phyloP scores from a whole-genome alignment of 495 filamentous ascomycete species.

The Penicillium samsonianum region DNA sequence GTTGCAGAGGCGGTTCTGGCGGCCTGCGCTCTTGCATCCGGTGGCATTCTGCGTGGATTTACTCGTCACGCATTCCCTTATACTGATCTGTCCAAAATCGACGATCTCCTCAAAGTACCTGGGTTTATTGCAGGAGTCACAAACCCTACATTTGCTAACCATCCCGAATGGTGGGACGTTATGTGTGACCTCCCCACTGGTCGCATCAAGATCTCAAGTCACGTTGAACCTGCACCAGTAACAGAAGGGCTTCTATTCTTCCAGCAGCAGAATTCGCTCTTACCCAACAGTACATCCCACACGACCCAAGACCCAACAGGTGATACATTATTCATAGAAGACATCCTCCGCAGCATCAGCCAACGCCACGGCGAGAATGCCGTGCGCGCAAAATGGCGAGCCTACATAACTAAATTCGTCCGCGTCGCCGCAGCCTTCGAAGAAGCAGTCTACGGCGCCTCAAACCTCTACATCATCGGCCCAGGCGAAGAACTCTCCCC shows the following conservation, averaged over 20 bases:
- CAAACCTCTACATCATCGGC: slow-evolving; percentile 83
- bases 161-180: slow-evolving; percentile 98
- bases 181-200: slow-evolving; percentile 92
- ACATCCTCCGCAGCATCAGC: slow-evolving; percentile 76
- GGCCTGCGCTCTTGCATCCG: slow-evolving; percentile 88
- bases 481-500: slow-evolving; percentile 49
- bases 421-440: slow-evolving; percentile 92
- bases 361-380: slow-evolving; percentile 87
- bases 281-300: slow-evolving; percentile 48
- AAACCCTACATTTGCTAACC: slow-evolving; percentile 92
- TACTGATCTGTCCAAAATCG: slow-evolving; percentile 96
- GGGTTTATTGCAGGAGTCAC: slow-evolving; percentile 98
- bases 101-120: slow-evolving; percentile 91
- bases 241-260: slow-evolving; percentile 84
- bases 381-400: slow-evolving; percentile 85
- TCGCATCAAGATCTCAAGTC: slow-evolving; percentile 87
- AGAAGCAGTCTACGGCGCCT: slow-evolving; percentile 88
- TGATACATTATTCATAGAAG: slow-evolving; percentile 85
- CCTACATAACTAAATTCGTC: slow-evolving; percentile 88
- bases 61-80: slow-evolving; percentile 98
- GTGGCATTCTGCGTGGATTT: slow-evolving; percentile 92
- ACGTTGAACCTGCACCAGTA: slow-evolving; percentile 71
- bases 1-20: slow-evolving; percentile 95
- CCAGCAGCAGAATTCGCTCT: slow-evolving; percentile 71
- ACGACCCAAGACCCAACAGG: slow-evolving; percentile 72